Evolutionary conservation across 352 stramenopile genomes (phyloP).

Genomic region (Globisporangium parvum): DNA sequence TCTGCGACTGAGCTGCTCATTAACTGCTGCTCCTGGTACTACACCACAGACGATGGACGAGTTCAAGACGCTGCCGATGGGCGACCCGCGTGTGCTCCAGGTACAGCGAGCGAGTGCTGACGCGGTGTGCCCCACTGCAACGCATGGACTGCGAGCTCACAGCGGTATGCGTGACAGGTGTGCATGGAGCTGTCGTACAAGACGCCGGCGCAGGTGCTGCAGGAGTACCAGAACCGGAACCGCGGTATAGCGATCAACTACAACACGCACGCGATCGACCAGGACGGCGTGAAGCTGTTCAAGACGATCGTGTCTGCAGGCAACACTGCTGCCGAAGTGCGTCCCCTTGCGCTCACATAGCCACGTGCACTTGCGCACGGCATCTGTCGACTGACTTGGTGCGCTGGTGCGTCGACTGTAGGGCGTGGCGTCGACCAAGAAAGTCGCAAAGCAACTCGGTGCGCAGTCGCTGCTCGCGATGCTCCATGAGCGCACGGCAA

Average conservation of each 20-base stretch:
- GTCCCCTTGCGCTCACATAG: background rate
- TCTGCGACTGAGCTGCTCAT: background rate
- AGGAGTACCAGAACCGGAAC: slow-evolving; percentile 82
- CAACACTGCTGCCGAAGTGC: slow-evolving; percentile 61
- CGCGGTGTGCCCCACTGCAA: no score
- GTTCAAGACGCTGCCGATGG: slow-evolving; percentile 62
- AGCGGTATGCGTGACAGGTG: slow-evolving; percentile 20
- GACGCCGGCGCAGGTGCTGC: slow-evolving; percentile 78
- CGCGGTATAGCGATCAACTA: slow-evolving; percentile 78
- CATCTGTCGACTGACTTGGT: no score
- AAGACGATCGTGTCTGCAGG: slow-evolving; percentile 77
- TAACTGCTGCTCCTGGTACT: background rate
- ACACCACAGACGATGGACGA: slow-evolving; percentile 41
- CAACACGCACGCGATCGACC: slow-evolving; percentile 54
- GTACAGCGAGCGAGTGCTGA: slow-evolving; percentile 9
- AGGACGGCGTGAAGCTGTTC: slow-evolving; percentile 58
- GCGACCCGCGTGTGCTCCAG: slow-evolving; percentile 59
- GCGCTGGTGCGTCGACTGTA: slow-evolving; percentile 13
- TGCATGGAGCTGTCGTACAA: slow-evolving; percentile 78
- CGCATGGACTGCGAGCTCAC: no score
- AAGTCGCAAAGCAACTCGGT: slow-evolving; percentile 73
- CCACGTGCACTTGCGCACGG: no score
- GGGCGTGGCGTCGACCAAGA: slow-evolving; percentile 73
- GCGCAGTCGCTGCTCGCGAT: slow-evolving; percentile 65
- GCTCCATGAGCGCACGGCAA: slow-evolving; percentile 45